Evolutionary conservation across 2,329 filamentous ascomycete genomes (phyloP).

Genomic region (Aspergillus persii): DNA sequence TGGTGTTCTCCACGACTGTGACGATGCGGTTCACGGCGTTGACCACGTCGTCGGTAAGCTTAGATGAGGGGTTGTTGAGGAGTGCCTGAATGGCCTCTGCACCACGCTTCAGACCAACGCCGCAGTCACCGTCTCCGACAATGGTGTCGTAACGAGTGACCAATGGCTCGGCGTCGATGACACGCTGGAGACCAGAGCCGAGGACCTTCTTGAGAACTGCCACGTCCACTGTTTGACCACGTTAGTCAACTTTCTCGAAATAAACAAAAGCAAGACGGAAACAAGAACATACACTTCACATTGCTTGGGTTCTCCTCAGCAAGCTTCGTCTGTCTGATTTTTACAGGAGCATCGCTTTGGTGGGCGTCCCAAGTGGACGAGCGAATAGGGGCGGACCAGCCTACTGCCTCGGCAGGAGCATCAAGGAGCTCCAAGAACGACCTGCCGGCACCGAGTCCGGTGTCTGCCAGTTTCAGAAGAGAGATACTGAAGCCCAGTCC

Average conservation of each 20-base stretch:
- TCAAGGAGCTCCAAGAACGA: slow-evolving; percentile 66
- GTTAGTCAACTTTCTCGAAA: slow-evolving; percentile 4
- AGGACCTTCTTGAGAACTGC: slow-evolving; percentile 53
- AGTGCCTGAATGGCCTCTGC: slow-evolving; percentile 62
- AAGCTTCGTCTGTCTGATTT: slow-evolving; percentile 41
- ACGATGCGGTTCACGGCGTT: slow-evolving; percentile 61
- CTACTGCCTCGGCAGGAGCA: slow-evolving; percentile 64
- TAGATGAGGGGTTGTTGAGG: slow-evolving; percentile 38
- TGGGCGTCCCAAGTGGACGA: slow-evolving; percentile 56
- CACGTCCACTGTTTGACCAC: slow-evolving; percentile 45
- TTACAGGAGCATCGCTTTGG: slow-evolving; percentile 41
- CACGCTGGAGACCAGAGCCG: slow-evolving; percentile 53
- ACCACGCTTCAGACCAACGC: slow-evolving; percentile 79
- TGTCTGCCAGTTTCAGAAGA: slow-evolving; percentile 61
- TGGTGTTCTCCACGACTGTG: slow-evolving; percentile 63
- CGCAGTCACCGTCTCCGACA: slow-evolving; percentile 88
- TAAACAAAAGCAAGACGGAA: neutral
- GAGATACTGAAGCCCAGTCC: slow-evolving; percentile 70
- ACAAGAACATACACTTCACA: slow-evolving; percentile 45
- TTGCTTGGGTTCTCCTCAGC: slow-evolving; percentile 53
- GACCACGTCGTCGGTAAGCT: slow-evolving; percentile 57
- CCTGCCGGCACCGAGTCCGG: slow-evolving; percentile 52
- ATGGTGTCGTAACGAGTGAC: slow-evolving; percentile 72
- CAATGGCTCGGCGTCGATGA: slow-evolving; percentile 64
- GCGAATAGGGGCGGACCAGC: slow-evolving; percentile 62